These are phyloP conservation scores for Termitomyces sp. DNA, from an alignment of 768 basidiomycete genomes.

Conservation along the genomic window DNA sequence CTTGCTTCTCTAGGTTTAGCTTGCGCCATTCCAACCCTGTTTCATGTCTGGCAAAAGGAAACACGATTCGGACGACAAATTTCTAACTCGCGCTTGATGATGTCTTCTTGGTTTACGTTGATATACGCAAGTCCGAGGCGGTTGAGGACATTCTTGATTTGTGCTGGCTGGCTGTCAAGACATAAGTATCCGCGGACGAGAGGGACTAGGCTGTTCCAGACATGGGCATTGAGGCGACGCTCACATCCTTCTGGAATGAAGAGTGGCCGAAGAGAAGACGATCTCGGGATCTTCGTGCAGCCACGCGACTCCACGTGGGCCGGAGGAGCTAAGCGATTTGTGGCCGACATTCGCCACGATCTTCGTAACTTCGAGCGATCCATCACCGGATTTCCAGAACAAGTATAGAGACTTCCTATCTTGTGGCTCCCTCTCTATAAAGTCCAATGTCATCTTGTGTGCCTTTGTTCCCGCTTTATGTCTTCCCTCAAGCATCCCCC, in stretches of 20 bases:
- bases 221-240: not conserved
- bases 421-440: slow-evolving; percentile 6
- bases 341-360: slow-evolving; percentile 1
- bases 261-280: not conserved
- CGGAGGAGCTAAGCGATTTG: not conserved
- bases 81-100: not conserved
- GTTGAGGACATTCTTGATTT: not conserved
- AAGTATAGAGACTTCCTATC: slow-evolving; percentile 8
- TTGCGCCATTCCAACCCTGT: not conserved
- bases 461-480: not conserved
- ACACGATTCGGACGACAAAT: not conserved
- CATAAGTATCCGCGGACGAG: not conserved
- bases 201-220: not conserved
- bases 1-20: not conserved
- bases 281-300: slow-evolving; percentile 3
- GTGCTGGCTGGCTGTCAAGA: not conserved
- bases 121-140: not conserved
- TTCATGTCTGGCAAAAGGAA: not conserved
- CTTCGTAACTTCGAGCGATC: not conserved
- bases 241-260: not conserved
- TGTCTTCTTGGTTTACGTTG: not conserved
- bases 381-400: slow-evolving; percentile 2
- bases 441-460: slow-evolving; percentile 6
- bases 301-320: slow-evolving; percentile 12
- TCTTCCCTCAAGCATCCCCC: slow-evolving; percentile 10